Conservation (phyloP, 1,284 basidiomycete species). For the Inonotus hispidus region DNA sequence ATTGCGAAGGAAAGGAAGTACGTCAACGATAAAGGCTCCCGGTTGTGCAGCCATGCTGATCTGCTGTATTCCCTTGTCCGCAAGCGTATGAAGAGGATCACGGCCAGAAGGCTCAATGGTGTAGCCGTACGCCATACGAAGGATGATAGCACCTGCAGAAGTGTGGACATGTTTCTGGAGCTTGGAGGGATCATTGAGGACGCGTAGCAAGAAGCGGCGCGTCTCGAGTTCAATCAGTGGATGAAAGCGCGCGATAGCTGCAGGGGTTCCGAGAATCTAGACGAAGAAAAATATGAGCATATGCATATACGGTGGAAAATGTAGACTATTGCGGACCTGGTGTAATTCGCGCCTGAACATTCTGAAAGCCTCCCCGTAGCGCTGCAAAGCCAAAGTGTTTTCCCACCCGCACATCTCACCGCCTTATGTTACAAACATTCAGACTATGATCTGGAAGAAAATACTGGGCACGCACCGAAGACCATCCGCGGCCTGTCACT, state of each 20-base stretch:
- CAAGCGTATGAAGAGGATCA: slow-evolving; percentile 9
- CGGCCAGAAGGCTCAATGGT: slow-evolving; percentile 4
- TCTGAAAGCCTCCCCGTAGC: slow-evolving; percentile 12
- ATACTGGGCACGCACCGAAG: slow-evolving; percentile 5
- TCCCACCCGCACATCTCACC: slow-evolving; percentile 17
- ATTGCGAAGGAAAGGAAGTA: slow-evolving; percentile 11
- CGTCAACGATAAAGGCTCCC: slow-evolving; percentile 18
- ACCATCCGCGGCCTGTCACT: slow-evolving; percentile 15
- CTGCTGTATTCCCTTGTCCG: slow-evolving; percentile 13
- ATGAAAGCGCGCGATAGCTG: slow-evolving; percentile 14
- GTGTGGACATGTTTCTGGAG: slow-evolving; percentile 12
- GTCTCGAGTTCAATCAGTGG: slow-evolving; percentile 17
- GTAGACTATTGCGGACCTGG: slow-evolving; percentile 1
- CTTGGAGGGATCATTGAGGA: slow-evolving; percentile 1
- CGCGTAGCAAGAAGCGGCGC: slow-evolving; percentile 13
- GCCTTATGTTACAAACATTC: background rate
- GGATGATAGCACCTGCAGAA: background rate
- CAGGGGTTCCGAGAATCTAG: slow-evolving; percentile 11
- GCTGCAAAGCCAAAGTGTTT: slow-evolving; percentile 15
- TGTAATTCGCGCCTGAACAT: slow-evolving; percentile 13
- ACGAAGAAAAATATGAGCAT: background rate
- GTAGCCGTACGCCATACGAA: slow-evolving; percentile 9
- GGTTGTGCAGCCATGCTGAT: slow-evolving; percentile 17
- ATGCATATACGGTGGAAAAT: background rate
- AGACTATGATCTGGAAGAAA: background rate